Evolutionary conservation across 2,329 filamentous ascomycete genomes (phyloP).

Genomic region (Neofusicoccum cordaticola): DNA sequence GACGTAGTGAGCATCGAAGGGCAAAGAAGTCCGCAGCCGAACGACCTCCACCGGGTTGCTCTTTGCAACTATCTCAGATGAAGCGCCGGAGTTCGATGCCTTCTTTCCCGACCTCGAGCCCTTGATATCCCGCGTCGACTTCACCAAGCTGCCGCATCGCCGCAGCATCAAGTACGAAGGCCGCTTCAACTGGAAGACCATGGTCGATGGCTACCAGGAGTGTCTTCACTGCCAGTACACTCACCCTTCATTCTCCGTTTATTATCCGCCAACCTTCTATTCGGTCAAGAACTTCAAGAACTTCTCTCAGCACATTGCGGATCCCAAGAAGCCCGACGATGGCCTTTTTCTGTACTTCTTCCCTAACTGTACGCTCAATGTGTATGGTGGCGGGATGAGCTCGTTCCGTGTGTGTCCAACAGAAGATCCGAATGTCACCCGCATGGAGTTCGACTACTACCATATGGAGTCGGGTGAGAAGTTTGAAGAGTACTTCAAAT

Average conservation of each 20-base stretch:
- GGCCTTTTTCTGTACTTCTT: slow-evolving; percentile 59
- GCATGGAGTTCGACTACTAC: slow-evolving; percentile 61
- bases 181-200: slow-evolving; percentile 60
- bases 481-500: slow-evolving; percentile 57
- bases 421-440: slow-evolving; percentile 47
- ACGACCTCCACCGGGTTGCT: slow-evolving; percentile 54
- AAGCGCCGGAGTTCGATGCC: slow-evolving; percentile 50
- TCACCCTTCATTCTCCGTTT: slow-evolving; percentile 54
- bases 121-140: slow-evolving; percentile 51
- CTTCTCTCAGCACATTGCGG: slow-evolving; percentile 56
- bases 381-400: slow-evolving; percentile 59
- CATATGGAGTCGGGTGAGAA: slow-evolving; percentile 50
- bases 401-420: slow-evolving; percentile 56
- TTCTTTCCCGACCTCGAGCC: slow-evolving; percentile 54
- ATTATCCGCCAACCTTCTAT: slow-evolving; percentile 56
- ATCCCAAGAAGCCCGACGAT: slow-evolving; percentile 52
- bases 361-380: slow-evolving; percentile 55
- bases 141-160: slow-evolving; percentile 52
- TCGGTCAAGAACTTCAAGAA: slow-evolving; percentile 54
- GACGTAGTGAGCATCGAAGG: background rate
- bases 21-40: slow-evolving; percentile 29
- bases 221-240: slow-evolving; percentile 60
- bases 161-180: slow-evolving; percentile 56
- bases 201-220: slow-evolving; percentile 59
- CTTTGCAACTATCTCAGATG: slow-evolving; percentile 50